A percentile compares a stretch with the other conserved stretches of the same genome.
Evolutionary conservation across 305 asterid species (phyloP).

Genomic region (Plantago coronopus): DNA sequence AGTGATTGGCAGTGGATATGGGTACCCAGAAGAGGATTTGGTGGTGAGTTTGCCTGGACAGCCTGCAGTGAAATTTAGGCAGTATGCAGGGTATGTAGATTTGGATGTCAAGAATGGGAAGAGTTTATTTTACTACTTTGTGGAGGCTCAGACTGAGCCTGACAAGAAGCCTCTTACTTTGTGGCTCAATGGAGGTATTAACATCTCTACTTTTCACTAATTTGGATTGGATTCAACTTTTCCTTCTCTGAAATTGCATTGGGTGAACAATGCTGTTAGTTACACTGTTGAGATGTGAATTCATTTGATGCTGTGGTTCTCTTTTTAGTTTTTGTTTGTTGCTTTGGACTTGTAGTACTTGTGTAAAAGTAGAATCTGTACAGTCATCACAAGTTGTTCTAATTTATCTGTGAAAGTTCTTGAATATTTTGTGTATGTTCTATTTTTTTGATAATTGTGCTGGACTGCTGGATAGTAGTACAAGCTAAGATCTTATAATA

Average conservation of each 20-base stretch:
- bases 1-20: conserved; percentile 40
- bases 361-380: too few relatives aligned
- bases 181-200: conserved; percentile 92
- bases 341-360: too few relatives aligned
- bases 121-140: conserved; percentile 87
- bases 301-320: too few relatives aligned
- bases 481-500: background rate
- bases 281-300: too few relatives aligned
- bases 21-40: conserved; percentile 69
- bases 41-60: conserved; percentile 80
- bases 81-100: conserved; percentile 89
- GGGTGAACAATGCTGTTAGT: background rate
- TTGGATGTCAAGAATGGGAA: conserved; percentile 72
- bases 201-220: background rate
- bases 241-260: background rate
- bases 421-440: too few relatives aligned
- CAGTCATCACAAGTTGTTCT: too few relatives aligned
- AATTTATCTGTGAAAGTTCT: background rate
- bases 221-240: background rate
- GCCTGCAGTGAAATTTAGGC: conserved; percentile 68
- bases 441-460: background rate
- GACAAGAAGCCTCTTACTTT: conserved; percentile 66
- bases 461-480: background rate
- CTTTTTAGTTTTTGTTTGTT: too few relatives aligned
- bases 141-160: conserved; percentile 76